Conservation (phyloP, 345 rosid species). For the Salix purpurea region DNA sequence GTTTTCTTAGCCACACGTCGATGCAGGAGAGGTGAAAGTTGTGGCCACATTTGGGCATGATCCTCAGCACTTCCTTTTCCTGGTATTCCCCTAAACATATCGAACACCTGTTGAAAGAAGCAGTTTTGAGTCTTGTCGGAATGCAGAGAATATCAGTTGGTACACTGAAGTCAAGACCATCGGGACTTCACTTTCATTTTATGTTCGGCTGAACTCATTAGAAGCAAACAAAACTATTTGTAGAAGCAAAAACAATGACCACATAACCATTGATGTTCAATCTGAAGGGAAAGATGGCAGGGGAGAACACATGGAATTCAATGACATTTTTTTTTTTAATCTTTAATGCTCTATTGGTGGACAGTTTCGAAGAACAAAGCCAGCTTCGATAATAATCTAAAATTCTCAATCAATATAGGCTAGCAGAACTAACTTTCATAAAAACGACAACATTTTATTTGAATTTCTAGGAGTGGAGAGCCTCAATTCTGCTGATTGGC, state of each 20-base stretch:
- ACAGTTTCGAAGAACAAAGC: neutral
- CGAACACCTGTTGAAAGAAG: slow-evolving; percentile 46
- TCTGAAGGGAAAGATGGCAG: too few species aligned
- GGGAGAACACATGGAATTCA: neutral
- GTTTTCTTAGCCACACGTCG: slow-evolving; percentile 62
- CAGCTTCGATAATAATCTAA: neutral
- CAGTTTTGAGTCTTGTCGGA: neutral
- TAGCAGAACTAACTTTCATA: neutral
- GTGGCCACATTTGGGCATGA: slow-evolving; percentile 73
- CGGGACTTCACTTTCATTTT: neutral
- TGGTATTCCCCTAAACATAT: slow-evolving; percentile 70
- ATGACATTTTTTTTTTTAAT: neutral
- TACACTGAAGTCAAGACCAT: neutral
- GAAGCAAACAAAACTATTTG: neutral
- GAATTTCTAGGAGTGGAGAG: neutral
- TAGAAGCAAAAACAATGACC: neutral
- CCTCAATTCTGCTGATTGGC: neutral
- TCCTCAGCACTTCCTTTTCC: slow-evolving; percentile 55
- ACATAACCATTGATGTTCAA: too few species aligned
- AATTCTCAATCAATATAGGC: neutral
- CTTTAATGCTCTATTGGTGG: neutral
- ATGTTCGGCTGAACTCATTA: neutral
- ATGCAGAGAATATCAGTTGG: neutral
- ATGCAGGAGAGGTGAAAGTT: slow-evolving; percentile 63
- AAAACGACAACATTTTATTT: neutral